A percentile compares a stretch with the other conserved stretches of the same genome.
Conservation (phyloP, 2,329 filamentous ascomycete genomes). For the Didymella segeticola region DNA sequence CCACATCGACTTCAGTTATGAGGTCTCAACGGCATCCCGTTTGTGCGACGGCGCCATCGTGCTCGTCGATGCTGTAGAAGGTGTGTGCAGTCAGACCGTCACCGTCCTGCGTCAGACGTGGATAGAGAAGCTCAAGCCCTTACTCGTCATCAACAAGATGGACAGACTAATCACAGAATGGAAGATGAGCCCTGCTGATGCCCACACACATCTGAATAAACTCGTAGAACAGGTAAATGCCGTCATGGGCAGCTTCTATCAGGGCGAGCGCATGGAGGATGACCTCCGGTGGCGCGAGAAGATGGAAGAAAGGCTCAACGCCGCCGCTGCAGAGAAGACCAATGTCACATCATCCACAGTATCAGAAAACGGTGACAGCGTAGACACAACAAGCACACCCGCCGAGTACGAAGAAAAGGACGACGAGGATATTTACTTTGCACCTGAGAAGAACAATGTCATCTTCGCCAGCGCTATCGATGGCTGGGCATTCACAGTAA, state of each 20-base stretch:
- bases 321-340: conserved; percentile 70
- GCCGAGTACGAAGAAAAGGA: conserved; percentile 84
- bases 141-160: conserved; percentile 98
- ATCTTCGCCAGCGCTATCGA: conserved; percentile 98
- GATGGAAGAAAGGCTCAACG: conserved; percentile 84
- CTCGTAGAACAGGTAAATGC: conserved; percentile 96
- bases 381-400: conserved; percentile 56
- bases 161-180: conserved; percentile 92
- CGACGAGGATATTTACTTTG: conserved; percentile 97
- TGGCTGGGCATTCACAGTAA: conserved; percentile 97
- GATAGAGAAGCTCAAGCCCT: conserved; percentile 92
- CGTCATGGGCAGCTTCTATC: conserved; percentile 95
- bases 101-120: conserved; percentile 94
- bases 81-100: conserved; percentile 97
- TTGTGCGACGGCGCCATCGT: conserved; percentile 95
- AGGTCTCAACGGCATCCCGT: conserved; percentile 93
- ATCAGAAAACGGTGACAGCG: conserved; percentile 62
- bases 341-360: conserved; percentile 55
- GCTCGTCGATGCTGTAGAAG: conserved; percentile 94
- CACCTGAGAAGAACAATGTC: conserved; percentile 97
- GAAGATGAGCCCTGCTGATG: conserved; percentile 89
- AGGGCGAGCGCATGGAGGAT: conserved; percentile 98
- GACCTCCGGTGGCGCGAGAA: conserved; percentile 94
- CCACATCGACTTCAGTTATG: conserved; percentile 98
- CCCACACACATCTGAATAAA: conserved; percentile 86